A percentile compares a stretch with the other conserved stretches of the same genome.
Evolutionary conservation across 2,329 filamentous ascomycete species (phyloP).

Genomic region (Penicillium polonicum): DNA sequence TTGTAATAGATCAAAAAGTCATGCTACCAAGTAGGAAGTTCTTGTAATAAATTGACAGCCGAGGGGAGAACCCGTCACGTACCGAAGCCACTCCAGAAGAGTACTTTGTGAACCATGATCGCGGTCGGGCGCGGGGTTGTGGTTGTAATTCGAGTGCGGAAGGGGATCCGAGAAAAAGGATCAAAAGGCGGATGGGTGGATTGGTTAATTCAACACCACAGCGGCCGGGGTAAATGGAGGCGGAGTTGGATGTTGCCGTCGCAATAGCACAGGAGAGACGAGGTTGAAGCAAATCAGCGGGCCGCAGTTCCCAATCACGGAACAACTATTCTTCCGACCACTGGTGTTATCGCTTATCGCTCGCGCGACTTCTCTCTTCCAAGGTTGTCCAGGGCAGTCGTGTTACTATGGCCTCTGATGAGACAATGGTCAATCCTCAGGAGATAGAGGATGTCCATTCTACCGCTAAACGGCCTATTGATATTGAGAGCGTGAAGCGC

Average conservation of each 20-base stretch:
- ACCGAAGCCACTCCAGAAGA: constrained; percentile 76
- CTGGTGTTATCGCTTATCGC: constrained; percentile 23
- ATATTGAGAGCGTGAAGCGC: constrained; percentile 37
- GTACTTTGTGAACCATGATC: constrained; percentile 52
- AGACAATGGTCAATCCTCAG: constrained; percentile 35
- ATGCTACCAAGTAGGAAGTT: neutral
- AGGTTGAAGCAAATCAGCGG: constrained; percentile 38
- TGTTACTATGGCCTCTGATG: constrained; percentile 10
- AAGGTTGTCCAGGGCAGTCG: constrained; percentile 10
- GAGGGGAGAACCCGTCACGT: constrained; percentile 41
- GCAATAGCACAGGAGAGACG: constrained; percentile 27
- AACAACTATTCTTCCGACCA: constrained; percentile 16
- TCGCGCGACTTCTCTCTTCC: constrained; percentile 19
- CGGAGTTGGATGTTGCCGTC: constrained; percentile 24
- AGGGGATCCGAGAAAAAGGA: constrained; percentile 5
- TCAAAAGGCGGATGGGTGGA: constrained; percentile 4
- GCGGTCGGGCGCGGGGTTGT: constrained; percentile 25
- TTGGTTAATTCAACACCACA: constrained; percentile 14
- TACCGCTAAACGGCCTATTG: constrained; percentile 31
- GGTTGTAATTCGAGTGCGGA: constrained; percentile 6
- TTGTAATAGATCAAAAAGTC: neutral
- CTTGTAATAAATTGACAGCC: neutral
- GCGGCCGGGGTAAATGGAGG: constrained; percentile 19
- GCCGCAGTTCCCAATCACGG: constrained; percentile 36
- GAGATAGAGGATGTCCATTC: constrained; percentile 31